These are phyloP conservation scores for Calonectria multiphialidica DNA, from an alignment of 2,329 filamentous ascomycete species.

Conservation along the genomic window DNA sequence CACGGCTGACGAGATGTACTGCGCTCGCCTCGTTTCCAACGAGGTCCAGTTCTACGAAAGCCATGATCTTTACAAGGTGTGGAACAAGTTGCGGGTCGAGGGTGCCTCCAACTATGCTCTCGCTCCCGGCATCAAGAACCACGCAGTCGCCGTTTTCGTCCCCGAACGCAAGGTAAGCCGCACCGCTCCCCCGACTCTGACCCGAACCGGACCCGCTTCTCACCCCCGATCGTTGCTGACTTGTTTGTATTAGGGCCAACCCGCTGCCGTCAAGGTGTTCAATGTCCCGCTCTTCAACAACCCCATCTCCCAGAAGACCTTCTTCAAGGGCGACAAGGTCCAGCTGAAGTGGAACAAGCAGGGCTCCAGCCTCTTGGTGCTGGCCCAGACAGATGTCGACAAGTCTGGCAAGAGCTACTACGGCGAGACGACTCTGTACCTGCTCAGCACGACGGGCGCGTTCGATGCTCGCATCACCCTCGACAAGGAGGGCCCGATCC, in stretches of 20 bases:
- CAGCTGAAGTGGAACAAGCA: slow-evolving; percentile 97
- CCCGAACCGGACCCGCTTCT: background rate
- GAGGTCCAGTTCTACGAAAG: slow-evolving; percentile 98
- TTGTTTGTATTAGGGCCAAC: slow-evolving; percentile 76
- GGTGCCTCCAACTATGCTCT: slow-evolving; percentile 91
- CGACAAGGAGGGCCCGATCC: slow-evolving; percentile 97
- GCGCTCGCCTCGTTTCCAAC: slow-evolving; percentile 93
- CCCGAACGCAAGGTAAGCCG: slow-evolving; percentile 88
- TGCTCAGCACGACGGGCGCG: slow-evolving; percentile 89
- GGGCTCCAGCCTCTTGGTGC: slow-evolving; percentile 90
- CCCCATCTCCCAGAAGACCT: slow-evolving; percentile 95
- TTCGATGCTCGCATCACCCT: slow-evolving; percentile 93
- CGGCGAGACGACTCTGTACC: slow-evolving; percentile 96
- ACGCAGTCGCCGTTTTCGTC: slow-evolving; percentile 94
- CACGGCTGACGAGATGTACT: slow-evolving; percentile 92
- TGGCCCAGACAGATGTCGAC: slow-evolving; percentile 98
- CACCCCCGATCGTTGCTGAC: slow-evolving; percentile 26
- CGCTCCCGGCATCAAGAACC: slow-evolving; percentile 83
- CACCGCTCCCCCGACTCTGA: too few species aligned
- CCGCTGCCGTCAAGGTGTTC: slow-evolving; percentile 93
- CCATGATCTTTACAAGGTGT: slow-evolving; percentile 85
- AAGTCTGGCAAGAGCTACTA: slow-evolving; percentile 99
- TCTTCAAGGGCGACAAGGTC: slow-evolving; percentile 99
- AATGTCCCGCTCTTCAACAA: slow-evolving; percentile 87
- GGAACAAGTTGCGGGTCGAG: slow-evolving; percentile 95